Percentiles rank a stretch among this genome's conserved stretches.
These are phyloP conservation scores for Fusarium subglutinans DNA, from an alignment of 2,329 filamentous ascomycete genomes.

Conservation along the genomic window DNA sequence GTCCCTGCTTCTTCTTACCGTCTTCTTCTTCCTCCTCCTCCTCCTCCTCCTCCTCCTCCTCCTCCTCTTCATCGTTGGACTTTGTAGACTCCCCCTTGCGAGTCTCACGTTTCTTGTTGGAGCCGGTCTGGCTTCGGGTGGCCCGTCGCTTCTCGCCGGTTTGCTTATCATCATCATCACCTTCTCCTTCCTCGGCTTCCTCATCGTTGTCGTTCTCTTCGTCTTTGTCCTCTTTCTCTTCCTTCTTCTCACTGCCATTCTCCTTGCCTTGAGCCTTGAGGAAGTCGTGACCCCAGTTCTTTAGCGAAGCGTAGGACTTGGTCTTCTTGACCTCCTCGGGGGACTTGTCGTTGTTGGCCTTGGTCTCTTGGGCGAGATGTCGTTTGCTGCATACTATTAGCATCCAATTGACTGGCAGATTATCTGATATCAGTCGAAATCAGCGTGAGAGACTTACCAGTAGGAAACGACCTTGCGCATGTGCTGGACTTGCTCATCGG, in stretches of 20 bases:
- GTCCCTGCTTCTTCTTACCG: slow-evolving; percentile 4
- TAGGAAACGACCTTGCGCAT: slow-evolving; percentile 72
- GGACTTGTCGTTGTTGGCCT: slow-evolving; percentile 63
- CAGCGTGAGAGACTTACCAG: slow-evolving; percentile 49
- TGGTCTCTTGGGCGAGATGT: slow-evolving; percentile 71
- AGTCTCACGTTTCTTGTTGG: slow-evolving; percentile 48
- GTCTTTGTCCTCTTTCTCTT: slow-evolving; percentile 18
- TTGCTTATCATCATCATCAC: slow-evolving; percentile 32
- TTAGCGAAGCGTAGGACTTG: slow-evolving; percentile 66
- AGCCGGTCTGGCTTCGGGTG: slow-evolving; percentile 30
- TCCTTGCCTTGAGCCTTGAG: slow-evolving; percentile 51
- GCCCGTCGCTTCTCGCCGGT: slow-evolving; percentile 42
- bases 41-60: slow-evolving; percentile 16
- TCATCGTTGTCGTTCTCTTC: slow-evolving; percentile 9
- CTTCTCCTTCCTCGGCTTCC: slow-evolving; percentile 11
- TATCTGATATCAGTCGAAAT: neutral
- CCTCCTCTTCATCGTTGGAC: slow-evolving; percentile 24
- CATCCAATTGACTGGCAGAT: accelerated
- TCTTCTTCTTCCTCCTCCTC: slow-evolving; percentile 13
- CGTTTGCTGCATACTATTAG: slow-evolving; percentile 56
- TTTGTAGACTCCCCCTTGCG: slow-evolving; percentile 35
- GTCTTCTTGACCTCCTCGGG: slow-evolving; percentile 56
- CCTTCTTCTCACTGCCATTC: slow-evolving; percentile 1
- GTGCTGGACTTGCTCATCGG: slow-evolving; percentile 63
- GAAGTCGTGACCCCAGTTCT: slow-evolving; percentile 69